Evolutionary conservation across 2,329 filamentous ascomycete species (phyloP).

Genomic region (Trichothecium sympodiale): DNA sequence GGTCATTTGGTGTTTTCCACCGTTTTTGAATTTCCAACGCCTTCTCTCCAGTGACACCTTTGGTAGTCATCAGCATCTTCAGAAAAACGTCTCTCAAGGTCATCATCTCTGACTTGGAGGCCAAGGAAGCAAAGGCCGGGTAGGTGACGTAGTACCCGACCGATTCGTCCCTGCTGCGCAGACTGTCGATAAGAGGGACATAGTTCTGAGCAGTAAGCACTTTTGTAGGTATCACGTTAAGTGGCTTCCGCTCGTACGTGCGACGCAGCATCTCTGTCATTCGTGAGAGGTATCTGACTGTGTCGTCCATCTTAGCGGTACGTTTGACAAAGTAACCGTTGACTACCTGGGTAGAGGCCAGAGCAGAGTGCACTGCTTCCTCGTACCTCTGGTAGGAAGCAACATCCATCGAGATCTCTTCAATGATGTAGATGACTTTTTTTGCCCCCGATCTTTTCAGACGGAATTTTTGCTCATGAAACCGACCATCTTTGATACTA

Average conservation of each 20-base stretch:
- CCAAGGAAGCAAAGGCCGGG: constrained; percentile 57
- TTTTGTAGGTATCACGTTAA: constrained; percentile 55
- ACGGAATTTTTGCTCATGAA: constrained; percentile 77
- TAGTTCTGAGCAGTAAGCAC: constrained; percentile 56
- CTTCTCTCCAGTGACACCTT: constrained; percentile 65
- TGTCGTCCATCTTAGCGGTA: constrained; percentile 66
- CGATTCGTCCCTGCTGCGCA: constrained; percentile 38
- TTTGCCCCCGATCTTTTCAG: constrained; percentile 60
- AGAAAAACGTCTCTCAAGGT: constrained; percentile 65
- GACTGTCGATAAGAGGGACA: constrained; percentile 47
- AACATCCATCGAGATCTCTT: constrained; percentile 54
- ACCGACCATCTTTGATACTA: constrained; percentile 73
- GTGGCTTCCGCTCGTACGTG: constrained; percentile 46
- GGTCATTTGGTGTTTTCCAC: constrained; percentile 64
- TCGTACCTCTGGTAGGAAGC: constrained; percentile 45
- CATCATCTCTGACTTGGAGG: constrained; percentile 64
- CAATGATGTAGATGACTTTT: constrained; percentile 69
- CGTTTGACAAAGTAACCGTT: constrained; percentile 71
- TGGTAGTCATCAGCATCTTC: constrained; percentile 79
- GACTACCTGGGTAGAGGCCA: constrained; percentile 67
- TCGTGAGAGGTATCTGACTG: constrained; percentile 61
- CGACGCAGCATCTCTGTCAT: constrained; percentile 60
- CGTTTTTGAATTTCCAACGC: constrained; percentile 67
- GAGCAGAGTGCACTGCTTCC: constrained; percentile 59
- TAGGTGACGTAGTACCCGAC: constrained; percentile 55